phyloP scores from a whole-genome alignment of 345 rosid genomes.

The Gossypium ekmanianum region DNA sequence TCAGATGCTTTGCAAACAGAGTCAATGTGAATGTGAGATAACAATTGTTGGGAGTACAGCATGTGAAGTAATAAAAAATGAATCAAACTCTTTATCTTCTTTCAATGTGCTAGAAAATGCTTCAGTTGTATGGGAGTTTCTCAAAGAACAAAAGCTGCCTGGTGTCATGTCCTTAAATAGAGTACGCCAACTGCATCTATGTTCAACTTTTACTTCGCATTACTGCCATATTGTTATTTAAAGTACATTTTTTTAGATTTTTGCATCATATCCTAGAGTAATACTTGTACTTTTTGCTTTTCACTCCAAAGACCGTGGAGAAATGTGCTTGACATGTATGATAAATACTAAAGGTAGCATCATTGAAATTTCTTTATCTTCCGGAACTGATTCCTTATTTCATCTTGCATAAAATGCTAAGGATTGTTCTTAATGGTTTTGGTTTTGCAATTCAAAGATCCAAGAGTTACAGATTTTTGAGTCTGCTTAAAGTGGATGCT shows the following conservation, averaged over 20 bases:
- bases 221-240: neutral
- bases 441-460: neutral
- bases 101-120: constrained; percentile 39
- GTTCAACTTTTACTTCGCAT: neutral
- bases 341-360: constrained; percentile 6
- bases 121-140: constrained; percentile 60
- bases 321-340: constrained; percentile 2
- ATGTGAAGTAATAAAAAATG: constrained; percentile 31
- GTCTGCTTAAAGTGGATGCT: constrained; percentile 17
- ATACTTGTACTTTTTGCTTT: neutral
- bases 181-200: constrained; percentile 29
- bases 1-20: constrained; percentile 29
- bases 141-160: constrained; percentile 58
- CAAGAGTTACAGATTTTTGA: neutral
- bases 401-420: neutral
- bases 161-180: constrained; percentile 62
- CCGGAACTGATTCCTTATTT: neutral
- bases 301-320: neutral
- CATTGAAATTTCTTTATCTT: neutral
- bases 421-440: neutral
- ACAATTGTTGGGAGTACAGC: constrained; percentile 48
- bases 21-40: constrained; percentile 36
- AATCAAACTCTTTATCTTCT: constrained; percentile 27
- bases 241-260: neutral
- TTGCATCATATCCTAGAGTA: neutral